These are phyloP conservation scores for Yamadazyma spencermartinsiae DNA, from an alignment of 1,139 yeast species.

Conservation along the genomic window DNA sequence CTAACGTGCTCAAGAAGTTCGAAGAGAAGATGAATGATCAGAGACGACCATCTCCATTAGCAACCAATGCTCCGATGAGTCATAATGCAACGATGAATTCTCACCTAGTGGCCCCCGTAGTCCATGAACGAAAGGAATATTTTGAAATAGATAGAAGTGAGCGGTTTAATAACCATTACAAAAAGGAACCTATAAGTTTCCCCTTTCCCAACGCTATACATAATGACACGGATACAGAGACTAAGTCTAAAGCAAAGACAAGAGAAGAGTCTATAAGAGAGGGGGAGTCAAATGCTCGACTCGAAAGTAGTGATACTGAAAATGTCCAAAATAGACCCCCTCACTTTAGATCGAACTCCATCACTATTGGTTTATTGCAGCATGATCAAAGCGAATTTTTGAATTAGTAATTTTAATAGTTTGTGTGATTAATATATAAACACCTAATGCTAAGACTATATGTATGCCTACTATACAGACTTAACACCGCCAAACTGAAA, in stretches of 20 bases:
- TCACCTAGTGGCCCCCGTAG: conserved; percentile 7
- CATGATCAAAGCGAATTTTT: conserved; percentile 14
- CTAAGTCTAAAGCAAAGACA: conserved; percentile 21
- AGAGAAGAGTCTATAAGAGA: conserved; percentile 16
- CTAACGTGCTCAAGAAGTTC: background rate
- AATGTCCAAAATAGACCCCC: conserved; percentile 23
- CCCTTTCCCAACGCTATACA: conserved; percentile 47
- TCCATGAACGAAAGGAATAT: background rate
- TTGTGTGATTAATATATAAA: background rate
- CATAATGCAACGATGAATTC: conserved; percentile 15
- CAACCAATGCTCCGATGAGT: conserved; percentile 15
- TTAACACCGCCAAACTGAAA: background rate
- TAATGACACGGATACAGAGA: conserved; percentile 36
- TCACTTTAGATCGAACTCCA: conserved; percentile 41
- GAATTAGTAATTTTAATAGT: conserved; percentile 2
- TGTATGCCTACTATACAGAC: background rate
- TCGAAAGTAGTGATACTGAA: background rate
- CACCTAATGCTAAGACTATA: background rate
- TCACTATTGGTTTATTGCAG: conserved; percentile 43
- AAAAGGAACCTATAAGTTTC: conserved; percentile 38
- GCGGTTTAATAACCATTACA: conserved; percentile 48
- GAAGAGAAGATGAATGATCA: conserved; percentile 5
- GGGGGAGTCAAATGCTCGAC: conserved; percentile 4
- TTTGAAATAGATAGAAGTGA: conserved; percentile 11
- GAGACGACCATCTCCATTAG: conserved; percentile 17